Base-by-base conservation (phyloP, 225 moss, liverwort and hornwort species). In the Straminergon stramineum region DNA sequence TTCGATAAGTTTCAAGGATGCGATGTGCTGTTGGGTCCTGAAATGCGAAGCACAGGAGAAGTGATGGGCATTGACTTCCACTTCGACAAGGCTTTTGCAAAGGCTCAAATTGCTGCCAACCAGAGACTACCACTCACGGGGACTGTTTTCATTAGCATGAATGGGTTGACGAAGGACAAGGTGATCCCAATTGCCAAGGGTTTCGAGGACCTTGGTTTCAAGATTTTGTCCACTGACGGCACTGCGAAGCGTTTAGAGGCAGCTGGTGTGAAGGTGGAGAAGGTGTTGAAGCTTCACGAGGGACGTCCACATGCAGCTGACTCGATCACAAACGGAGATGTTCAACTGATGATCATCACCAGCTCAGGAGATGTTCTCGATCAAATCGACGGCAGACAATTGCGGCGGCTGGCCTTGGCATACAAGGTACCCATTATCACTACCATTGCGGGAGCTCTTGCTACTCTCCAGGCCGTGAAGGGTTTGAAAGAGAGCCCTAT, bases 41-140 rank as follows among this genome's bases (percentile, higher is more conserved):
- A 99, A 88, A 99, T 99, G 99, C 95, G 99, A 81, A 99, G 99
- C 91, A 99, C 99, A 26, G 99, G 99, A 52, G 99, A 99, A 90
- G 99, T 99, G 65, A 99, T 99, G 99, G 99, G 99, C 27, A 99
- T 99, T 71, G 99, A 99, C 83, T 95, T 93, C 65, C 88, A 96
- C 53, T 99, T 99, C 85, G 95, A 96, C 82, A 99, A 99, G 84
- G 99, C 99, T 9, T 99, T 97, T 83, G 99, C 99, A 31, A 99
- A 99, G 88, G 99, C 99, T 39, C 97, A 99, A 88, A 95, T 99
- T 85, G 99, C 99, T 76, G 99, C 99, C 56, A 95, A 90, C 78
- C 99, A 99, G 96, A 95, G 95, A 86, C 86, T 99, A 61, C 97
- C 99, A n/a, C 95, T 97, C 18, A 90, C 93, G 11, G 99, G 99